These are phyloP conservation scores for Debaryomyces psychrophilus DNA, from an alignment of 1,139 yeast genomes.

Conservation along the genomic window DNA sequence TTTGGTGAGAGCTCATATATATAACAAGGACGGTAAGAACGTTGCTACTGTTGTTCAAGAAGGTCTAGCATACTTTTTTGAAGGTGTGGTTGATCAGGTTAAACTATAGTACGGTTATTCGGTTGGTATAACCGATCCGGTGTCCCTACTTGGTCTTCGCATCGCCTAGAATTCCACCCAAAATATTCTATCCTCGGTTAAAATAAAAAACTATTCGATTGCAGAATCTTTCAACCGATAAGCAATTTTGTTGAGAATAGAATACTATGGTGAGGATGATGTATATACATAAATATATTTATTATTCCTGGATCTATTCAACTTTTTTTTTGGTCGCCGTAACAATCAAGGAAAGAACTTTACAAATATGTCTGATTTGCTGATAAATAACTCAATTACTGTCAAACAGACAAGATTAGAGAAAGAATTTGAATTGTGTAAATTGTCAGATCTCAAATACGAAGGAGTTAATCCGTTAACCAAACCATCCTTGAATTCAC, in stretches of 20 bases:
- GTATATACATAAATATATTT: not conserved
- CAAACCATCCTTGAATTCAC: constrained; percentile 34
- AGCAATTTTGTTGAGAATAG: not conserved
- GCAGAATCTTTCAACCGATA: constrained; percentile 1
- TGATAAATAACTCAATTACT: constrained; percentile 1
- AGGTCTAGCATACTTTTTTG: constrained; percentile 39
- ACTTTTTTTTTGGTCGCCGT: not conserved
- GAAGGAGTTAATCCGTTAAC: constrained; percentile 34
- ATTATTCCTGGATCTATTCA: not conserved
- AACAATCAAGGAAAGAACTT: not conserved
- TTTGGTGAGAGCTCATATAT: constrained; percentile 43
- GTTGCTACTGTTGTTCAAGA: constrained; percentile 50
- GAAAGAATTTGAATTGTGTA: constrained; percentile 21
- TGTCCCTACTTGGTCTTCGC: not conserved
- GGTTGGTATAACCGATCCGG: not conserved
- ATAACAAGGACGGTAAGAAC: constrained; percentile 35
- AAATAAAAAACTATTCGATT: not conserved
- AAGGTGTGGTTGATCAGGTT: constrained; percentile 33
- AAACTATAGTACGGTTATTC: constrained; percentile 13
- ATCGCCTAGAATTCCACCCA: not conserved
- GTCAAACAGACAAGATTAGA: constrained; percentile 14
- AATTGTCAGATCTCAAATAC: constrained; percentile 19
- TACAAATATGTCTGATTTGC: constrained; percentile 4
- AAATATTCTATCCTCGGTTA: constrained; percentile 8
- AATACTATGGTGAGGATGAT: too few relatives aligned